Base-by-base conservation (phyloP, 2,329 filamentous ascomycete species). In the Colletotrichum sp. region DNA sequence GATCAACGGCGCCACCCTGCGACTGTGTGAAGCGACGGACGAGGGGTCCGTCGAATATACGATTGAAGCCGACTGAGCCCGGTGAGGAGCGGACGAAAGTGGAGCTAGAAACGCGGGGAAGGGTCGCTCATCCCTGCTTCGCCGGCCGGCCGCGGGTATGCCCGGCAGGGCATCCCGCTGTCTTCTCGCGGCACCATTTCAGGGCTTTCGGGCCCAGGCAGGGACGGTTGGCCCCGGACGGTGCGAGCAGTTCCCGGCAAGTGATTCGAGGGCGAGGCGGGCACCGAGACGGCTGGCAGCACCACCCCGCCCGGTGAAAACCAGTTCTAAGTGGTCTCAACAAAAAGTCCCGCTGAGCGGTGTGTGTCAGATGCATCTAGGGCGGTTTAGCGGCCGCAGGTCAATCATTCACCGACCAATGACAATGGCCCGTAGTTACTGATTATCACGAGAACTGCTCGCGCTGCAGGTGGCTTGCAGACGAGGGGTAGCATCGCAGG, bases 321-420 rank as follows among this genome's bases (percentile, higher is more conserved):
- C 44, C 64, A 36, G 28, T 57, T 39, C 49, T 69, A 18, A 74
- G 57, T 76, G 71, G 74, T 39, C 74, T 76, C 74, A 74, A 69
- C 74, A 76, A 69, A 76, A 76, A 64, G 65, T 39, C 24, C 65
- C 49, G 34, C 70, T 71, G 66, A 71, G 75, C 75, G 75, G 75
- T 77, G 75, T 77, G 75, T 77, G 75, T 77, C 75, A 77, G 66
- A 75, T 71, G 72, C 75, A 77, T 77, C 71, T 57, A 26, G 52
- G 49, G 62, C 71, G 28, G 34, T 34, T 73, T 76, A 76, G 74
- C 65, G 74, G 74, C 70, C 74, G 74, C 71, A 76, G 49, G 32
- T 18, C 24, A 75, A 49, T 28, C 32, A 10, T 8, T 12, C 39
- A 12, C 13, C 26, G 34, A 3, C 74, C 74, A 76, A 74, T 74